Conservation (phyloP, 1,284 basidiomycete species). For the Irpex sp. region DNA sequence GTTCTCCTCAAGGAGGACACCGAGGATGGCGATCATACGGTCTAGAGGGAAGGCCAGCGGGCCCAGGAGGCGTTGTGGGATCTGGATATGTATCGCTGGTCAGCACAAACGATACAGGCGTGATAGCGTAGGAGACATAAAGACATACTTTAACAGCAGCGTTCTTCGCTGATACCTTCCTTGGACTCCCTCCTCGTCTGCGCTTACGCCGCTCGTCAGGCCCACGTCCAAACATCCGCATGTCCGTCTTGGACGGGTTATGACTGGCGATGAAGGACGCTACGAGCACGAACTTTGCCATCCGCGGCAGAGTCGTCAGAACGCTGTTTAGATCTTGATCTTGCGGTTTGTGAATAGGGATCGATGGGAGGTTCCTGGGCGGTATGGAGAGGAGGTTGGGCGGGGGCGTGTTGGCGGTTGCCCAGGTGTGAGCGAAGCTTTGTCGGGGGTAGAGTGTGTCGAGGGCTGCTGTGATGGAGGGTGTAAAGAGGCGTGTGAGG, state of each 20-base stretch:
- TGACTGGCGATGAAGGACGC: constrained; percentile 84
- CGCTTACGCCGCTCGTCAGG: constrained; percentile 61
- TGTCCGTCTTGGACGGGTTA: constrained; percentile 79
- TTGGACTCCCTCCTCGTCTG: constrained; percentile 36
- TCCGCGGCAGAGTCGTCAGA: constrained; percentile 39
- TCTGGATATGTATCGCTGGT: constrained; percentile 31
- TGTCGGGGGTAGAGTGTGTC: constrained; percentile 61
- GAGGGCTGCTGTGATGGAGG: constrained; percentile 53
- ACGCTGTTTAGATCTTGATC: constrained; percentile 10
- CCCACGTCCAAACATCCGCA: constrained; percentile 75
- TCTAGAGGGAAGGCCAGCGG: constrained; percentile 82
- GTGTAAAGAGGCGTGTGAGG: constrained; percentile 52
- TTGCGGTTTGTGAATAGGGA: constrained; percentile 8
- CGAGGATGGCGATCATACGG: constrained; percentile 78
- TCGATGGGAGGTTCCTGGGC: constrained; percentile 10
- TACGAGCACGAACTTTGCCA: constrained; percentile 74
- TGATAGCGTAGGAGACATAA: too few species aligned
- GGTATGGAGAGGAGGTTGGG: constrained; percentile 26
- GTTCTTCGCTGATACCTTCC: constrained; percentile 30
- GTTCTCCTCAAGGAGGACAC: constrained; percentile 79
- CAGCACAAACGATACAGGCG: too few species aligned
- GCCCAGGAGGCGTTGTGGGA: constrained; percentile 76
- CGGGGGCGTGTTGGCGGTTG: constrained; percentile 37
- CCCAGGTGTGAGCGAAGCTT: constrained; percentile 58
- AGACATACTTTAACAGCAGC: constrained; percentile 43